These are phyloP conservation scores for Oldenlandia corymbosa DNA, from an alignment of 257 asterid genomes.

Conservation along the genomic window DNA sequence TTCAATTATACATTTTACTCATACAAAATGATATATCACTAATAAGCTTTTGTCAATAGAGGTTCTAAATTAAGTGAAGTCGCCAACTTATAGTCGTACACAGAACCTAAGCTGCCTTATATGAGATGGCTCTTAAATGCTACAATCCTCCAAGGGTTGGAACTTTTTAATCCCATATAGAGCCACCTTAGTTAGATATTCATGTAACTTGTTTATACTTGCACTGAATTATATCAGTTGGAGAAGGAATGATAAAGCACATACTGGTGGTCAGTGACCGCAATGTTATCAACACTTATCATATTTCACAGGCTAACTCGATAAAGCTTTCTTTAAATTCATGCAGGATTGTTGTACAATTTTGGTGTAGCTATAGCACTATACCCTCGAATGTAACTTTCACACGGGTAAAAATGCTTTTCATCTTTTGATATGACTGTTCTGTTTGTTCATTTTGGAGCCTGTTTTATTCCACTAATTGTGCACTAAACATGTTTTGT, in stretches of 20 bases:
- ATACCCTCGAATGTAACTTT: conserved; percentile 68
- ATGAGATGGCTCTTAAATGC: not conserved
- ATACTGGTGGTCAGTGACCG: not conserved
- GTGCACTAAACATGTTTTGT: not conserved
- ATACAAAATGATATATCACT: too few relatives aligned
- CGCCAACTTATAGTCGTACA: not conserved
- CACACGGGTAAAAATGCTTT: conserved; percentile 50
- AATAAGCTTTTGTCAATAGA: too few relatives aligned
- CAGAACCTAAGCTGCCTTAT: not conserved
- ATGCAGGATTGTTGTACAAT: conserved; percentile 73
- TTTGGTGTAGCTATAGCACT: conserved; percentile 92
- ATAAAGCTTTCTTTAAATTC: not conserved
- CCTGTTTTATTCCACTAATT: not conserved
- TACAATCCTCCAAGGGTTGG: not conserved
- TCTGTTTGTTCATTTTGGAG: not conserved
- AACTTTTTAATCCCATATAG: too few relatives aligned
- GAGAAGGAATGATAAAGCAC: not conserved
- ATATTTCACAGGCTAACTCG: too few relatives aligned
- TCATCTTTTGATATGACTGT: not conserved
- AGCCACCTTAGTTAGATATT: too few relatives aligned
- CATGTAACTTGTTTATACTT: too few relatives aligned
- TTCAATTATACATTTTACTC: too few relatives aligned
- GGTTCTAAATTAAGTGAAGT: too few relatives aligned
- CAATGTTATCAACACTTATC: too few relatives aligned
- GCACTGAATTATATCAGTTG: too few relatives aligned